Conservation (phyloP, 495 filamentous ascomycete genomes). For the Rhypophila decipiens region DNA sequence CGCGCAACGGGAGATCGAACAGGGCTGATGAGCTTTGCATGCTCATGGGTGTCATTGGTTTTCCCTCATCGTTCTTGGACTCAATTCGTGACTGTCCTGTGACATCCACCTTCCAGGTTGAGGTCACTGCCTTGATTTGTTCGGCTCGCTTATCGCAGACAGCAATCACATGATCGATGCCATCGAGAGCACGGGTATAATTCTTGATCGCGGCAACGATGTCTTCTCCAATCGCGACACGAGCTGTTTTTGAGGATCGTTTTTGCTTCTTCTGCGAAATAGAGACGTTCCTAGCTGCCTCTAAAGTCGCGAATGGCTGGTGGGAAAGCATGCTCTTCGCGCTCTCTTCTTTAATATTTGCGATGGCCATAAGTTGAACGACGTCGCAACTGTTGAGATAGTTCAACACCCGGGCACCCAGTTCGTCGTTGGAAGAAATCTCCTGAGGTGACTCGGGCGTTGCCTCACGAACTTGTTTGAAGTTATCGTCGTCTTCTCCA, state of each 20-base stretch:
- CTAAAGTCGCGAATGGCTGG: slow-evolving; percentile 61
- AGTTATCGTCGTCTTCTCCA: slow-evolving; percentile 16
- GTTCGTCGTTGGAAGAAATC: slow-evolving; percentile 21
- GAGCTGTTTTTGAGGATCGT: slow-evolving; percentile 22
- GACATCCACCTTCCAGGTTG: slow-evolving; percentile 70
- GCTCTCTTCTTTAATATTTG: slow-evolving; percentile 58
- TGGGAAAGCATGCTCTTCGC: slow-evolving; percentile 59
- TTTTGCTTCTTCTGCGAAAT: slow-evolving; percentile 32
- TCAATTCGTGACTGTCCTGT: slow-evolving; percentile 43
- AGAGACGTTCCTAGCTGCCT: slow-evolving; percentile 56
- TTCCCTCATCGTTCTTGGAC: slow-evolving; percentile 16
- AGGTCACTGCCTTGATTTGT: slow-evolving; percentile 61
- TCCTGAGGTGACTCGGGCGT: slow-evolving; percentile 7
- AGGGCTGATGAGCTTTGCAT: slow-evolving; percentile 15
- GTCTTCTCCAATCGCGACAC: slow-evolving; percentile 29
- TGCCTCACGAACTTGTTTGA: slow-evolving; percentile 7
- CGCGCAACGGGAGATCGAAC: slow-evolving; percentile 36
- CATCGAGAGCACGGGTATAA: slow-evolving; percentile 41
- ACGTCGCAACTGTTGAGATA: slow-evolving; percentile 77
- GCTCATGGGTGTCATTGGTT: slow-evolving; percentile 24
- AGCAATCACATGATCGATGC: slow-evolving; percentile 70
- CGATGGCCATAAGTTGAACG: slow-evolving; percentile 70
- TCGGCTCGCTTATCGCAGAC: slow-evolving; percentile 64
- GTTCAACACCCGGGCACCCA: slow-evolving; percentile 59
- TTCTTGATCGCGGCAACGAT: slow-evolving; percentile 29